These are phyloP conservation scores for Escovopsis sp. DNA, from an alignment of 2,329 filamentous ascomycete species.

Conservation along the genomic window DNA sequence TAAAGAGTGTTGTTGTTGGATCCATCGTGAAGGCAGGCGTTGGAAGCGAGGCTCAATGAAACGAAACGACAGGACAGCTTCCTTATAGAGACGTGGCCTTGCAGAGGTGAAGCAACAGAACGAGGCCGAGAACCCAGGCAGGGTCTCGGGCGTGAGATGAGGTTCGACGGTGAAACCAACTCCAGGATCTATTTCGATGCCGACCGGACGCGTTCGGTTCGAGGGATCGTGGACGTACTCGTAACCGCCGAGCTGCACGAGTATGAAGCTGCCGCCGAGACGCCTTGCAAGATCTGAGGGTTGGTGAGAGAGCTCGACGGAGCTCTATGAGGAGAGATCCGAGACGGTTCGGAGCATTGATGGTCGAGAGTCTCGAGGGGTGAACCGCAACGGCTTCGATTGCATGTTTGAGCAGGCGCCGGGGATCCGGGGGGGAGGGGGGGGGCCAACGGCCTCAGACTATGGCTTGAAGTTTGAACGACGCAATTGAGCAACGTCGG, in stretches of 20 bases:
- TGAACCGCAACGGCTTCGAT: slow-evolving; percentile 6
- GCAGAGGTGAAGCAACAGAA: neutral
- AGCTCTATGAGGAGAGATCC: neutral
- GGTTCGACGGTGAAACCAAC: neutral
- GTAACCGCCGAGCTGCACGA: no score
- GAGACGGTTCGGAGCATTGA: neutral
- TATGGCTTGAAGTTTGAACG: neutral
- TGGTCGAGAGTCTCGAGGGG: slow-evolving; percentile 2
- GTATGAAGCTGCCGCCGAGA: neutral
- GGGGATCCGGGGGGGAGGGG: slow-evolving; percentile 2
- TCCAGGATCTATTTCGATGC: neutral
- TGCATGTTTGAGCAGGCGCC: slow-evolving; percentile 8
- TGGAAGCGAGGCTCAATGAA: neutral
- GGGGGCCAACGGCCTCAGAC: no score
- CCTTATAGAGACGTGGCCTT: neutral
- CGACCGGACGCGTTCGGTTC: no score
- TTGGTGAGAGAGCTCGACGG: neutral
- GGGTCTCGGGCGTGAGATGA: neutral
- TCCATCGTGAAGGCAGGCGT: slow-evolving; percentile 28
- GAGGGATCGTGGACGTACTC: no score
- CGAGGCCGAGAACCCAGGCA: slow-evolving; percentile 1
- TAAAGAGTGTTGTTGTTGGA: slow-evolving; percentile 50
- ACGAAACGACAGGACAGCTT: neutral
- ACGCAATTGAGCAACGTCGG: slow-evolving; percentile 7
- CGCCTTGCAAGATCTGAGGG: neutral